A percentile compares a stretch with the other conserved stretches of the same genome.
These are phyloP conservation scores for Alternaria rosae DNA, from an alignment of 2,329 filamentous ascomycete genomes.

Conservation along the genomic window DNA sequence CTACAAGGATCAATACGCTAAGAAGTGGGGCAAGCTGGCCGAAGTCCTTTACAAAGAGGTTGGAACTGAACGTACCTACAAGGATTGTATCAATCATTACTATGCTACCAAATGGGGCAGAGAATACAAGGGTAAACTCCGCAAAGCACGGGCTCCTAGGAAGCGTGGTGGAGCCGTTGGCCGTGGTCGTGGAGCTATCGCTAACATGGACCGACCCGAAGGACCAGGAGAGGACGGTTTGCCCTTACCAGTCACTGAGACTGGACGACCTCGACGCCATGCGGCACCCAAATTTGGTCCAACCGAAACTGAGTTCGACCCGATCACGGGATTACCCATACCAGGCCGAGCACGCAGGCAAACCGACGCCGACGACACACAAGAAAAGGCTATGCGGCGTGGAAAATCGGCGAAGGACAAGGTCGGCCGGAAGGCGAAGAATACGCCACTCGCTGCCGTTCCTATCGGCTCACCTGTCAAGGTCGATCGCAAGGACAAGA, in stretches of 20 bases:
- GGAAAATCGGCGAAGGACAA: constrained; percentile 52
- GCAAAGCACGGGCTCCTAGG: constrained; percentile 39
- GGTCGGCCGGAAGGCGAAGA: constrained; percentile 51
- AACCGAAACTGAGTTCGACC: constrained; percentile 68
- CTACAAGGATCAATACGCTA: constrained; percentile 74
- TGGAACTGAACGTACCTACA: constrained; percentile 70
- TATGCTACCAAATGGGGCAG: constrained; percentile 79
- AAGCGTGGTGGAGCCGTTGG: constrained; percentile 46
- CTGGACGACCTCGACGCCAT: constrained; percentile 59
- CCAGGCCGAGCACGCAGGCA: constrained; percentile 46
- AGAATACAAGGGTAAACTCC: constrained; percentile 77
- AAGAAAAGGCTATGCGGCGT: constrained; percentile 52
- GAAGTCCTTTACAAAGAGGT: constrained; percentile 61
- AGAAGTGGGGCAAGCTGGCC: constrained; percentile 83
- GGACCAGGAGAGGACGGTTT: constrained; percentile 48
- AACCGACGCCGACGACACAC: constrained; percentile 42
- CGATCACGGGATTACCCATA: constrained; percentile 35
- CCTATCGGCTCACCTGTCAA: constrained; percentile 47
- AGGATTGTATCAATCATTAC: constrained; percentile 85
- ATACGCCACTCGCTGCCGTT: constrained; percentile 50
- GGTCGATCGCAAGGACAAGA: constrained; percentile 43
- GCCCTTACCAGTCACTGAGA: constrained; percentile 54
- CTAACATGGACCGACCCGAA: constrained; percentile 54
- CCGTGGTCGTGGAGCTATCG: constrained; percentile 67
- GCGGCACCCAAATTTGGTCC: constrained; percentile 77